A percentile compares a stretch with the other conserved stretches of the same genome.
Evolutionary conservation across 2,329 filamentous ascomycete species (phyloP).

Genomic region (Stachybotrys elegans): DNA sequence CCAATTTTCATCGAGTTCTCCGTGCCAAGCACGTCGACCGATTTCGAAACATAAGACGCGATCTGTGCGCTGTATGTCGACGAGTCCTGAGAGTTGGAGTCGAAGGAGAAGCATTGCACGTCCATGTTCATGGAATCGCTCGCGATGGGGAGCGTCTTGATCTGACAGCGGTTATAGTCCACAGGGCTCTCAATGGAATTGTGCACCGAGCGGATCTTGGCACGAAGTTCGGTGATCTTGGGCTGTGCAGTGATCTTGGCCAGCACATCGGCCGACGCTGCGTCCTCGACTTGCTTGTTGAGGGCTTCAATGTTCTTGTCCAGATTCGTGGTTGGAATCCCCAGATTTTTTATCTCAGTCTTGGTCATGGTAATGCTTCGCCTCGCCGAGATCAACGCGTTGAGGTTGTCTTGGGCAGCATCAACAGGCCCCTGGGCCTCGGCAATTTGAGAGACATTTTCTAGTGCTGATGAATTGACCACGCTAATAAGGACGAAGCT

Average conservation of each 20-base stretch:
- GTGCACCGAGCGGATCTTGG: neutral
- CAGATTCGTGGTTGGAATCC: neutral
- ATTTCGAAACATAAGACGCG: neutral
- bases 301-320: neutral
- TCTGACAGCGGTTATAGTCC: conserved; percentile 8
- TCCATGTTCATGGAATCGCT: conserved; percentile 12
- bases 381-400: conserved; percentile 7
- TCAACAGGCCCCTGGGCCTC: conserved; percentile 4
- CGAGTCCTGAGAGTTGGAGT: neutral
- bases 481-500: conserved; percentile 3
- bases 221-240: neutral
- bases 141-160: conserved; percentile 10
- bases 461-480: neutral
- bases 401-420: conserved; percentile 11
- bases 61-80: conserved; percentile 1
- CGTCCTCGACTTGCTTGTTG: neutral
- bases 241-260: neutral
- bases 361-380: conserved; percentile 13
- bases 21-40: neutral
- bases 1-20: neutral
- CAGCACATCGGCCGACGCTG: neutral
- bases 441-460: neutral
- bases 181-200: conserved; percentile 9
- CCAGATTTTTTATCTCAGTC: conserved; percentile 11
- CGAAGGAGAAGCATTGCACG: conserved; percentile 9